A percentile compares a stretch with the other conserved stretches of the same genome.
These are phyloP conservation scores for Solanum dulcamara DNA, from an alignment of 257 asterid species.

Conservation along the genomic window DNA sequence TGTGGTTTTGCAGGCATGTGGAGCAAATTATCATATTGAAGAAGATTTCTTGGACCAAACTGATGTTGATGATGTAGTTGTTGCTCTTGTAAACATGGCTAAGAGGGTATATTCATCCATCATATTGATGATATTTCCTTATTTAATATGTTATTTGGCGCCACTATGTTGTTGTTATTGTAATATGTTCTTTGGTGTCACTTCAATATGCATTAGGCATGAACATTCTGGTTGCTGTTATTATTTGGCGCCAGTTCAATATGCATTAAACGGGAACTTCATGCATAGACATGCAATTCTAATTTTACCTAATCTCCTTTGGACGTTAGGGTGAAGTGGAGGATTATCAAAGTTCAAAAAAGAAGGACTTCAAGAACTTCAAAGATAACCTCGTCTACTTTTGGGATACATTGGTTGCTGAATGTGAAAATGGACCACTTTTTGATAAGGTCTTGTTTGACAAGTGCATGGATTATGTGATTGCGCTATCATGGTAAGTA, in stretches of 20 bases:
- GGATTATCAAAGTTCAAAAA: constrained; percentile 90
- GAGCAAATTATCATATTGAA: constrained; percentile 60
- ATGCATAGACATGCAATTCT: neutral
- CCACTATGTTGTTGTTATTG: neutral
- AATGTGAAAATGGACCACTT: constrained; percentile 91
- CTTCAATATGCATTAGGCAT: neutral
- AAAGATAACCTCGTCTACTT: constrained; percentile 77
- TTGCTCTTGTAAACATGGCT: constrained; percentile 82
- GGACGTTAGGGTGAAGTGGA: constrained; percentile 72
- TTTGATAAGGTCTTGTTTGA: constrained; percentile 80
- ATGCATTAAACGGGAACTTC: neutral
- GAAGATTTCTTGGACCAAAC: constrained; percentile 69
- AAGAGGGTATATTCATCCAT: constrained; percentile 53
- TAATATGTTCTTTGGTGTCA: neutral
- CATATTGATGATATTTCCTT: neutral
- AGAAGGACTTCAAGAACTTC: constrained; percentile 77
- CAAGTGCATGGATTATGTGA: constrained; percentile 90
- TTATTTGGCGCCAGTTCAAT: neutral
- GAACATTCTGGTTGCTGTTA: neutral
- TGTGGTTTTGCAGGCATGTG: constrained; percentile 61
- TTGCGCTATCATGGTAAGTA: constrained; percentile 92
- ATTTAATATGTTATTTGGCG: neutral
- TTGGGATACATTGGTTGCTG: constrained; percentile 85
- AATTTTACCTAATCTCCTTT: constrained; percentile 35
- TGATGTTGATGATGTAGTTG: constrained; percentile 88